Evolutionary conservation across 768 basidiomycete species (phyloP).

Genomic region (Heimioporus sp.): DNA sequence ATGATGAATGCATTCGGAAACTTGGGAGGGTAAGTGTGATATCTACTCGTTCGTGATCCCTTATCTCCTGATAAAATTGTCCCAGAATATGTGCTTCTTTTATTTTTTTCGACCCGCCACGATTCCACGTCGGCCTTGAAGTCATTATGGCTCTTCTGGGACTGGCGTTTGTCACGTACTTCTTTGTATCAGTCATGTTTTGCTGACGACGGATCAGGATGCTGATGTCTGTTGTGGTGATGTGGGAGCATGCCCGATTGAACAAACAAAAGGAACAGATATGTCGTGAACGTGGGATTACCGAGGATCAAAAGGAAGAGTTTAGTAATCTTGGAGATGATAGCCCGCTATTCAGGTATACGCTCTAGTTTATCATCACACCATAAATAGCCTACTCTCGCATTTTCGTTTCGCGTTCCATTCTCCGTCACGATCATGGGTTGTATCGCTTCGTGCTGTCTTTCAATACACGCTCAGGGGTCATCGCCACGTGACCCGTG

Average conservation of each 20-base stretch:
- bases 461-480: too few species aligned
- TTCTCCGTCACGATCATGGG: too few species aligned
- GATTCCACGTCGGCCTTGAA: slow-evolving; percentile 34
- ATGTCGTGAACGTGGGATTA: slow-evolving; percentile 45
- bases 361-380: slow-evolving; percentile 12
- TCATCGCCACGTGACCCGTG: too few species aligned
- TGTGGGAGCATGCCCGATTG: slow-evolving; percentile 45
- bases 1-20: slow-evolving; percentile 56
- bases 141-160: slow-evolving; percentile 26
- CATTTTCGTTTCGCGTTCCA: too few species aligned
- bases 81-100: slow-evolving; percentile 39
- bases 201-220: slow-evolving; percentile 35
- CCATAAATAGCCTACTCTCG: too few species aligned
- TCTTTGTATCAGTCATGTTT: slow-evolving; percentile 20
- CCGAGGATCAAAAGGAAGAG: slow-evolving; percentile 34
- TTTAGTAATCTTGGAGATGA: slow-evolving; percentile 48
- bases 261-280: slow-evolving; percentile 45
- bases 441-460: too few species aligned
- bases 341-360: slow-evolving; percentile 52
- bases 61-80: not conserved
- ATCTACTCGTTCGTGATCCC: slow-evolving; percentile 10
- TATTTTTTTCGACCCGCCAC: slow-evolving; percentile 38
- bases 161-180: slow-evolving; percentile 14
- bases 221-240: slow-evolving; percentile 34
- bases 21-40: slow-evolving; percentile 42